These are phyloP conservation scores for Talaromyces amestolkiae DNA, from an alignment of 2,329 filamentous ascomycete species.

Conservation along the genomic window DNA sequence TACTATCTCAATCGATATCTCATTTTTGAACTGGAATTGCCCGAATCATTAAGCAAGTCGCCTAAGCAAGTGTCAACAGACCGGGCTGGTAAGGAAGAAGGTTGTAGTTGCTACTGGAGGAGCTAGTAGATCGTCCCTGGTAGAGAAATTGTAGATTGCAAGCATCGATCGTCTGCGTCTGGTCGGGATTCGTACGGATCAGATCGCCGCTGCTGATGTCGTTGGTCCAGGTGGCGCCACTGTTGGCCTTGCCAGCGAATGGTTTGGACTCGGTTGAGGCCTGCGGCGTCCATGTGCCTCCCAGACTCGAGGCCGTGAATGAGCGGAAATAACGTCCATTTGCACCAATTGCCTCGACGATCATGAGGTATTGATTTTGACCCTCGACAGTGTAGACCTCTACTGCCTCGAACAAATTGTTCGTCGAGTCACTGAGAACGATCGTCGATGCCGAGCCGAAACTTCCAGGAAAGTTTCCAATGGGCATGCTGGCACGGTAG, in stretches of 20 bases:
- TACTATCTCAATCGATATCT: too few relatives aligned
- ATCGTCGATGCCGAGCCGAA: conserved; percentile 37
- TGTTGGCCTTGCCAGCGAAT: neutral
- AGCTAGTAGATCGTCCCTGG: too few relatives aligned
- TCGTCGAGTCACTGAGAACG: too few relatives aligned
- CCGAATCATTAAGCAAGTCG: too few relatives aligned
- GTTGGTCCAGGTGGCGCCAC: neutral
- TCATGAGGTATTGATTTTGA: too few relatives aligned
- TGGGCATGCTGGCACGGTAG: conserved; percentile 63
- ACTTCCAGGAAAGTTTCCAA: conserved; percentile 46
- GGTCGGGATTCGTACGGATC: neutral
- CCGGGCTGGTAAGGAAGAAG: too few relatives aligned
- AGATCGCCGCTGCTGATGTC: neutral
- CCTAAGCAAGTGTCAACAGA: too few relatives aligned
- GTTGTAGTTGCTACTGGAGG: too few relatives aligned
- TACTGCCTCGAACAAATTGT: too few relatives aligned
- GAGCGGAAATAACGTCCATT: conserved; percentile 58
- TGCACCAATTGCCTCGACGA: neutral
- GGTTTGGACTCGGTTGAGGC: conserved; percentile 50
- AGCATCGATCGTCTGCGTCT: neutral
- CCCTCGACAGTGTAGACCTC: too few relatives aligned
- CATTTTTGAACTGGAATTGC: too few relatives aligned
- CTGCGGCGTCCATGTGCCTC: conserved; percentile 59
- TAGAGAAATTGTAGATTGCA: too few relatives aligned
- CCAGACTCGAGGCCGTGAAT: conserved; percentile 59